phyloP scores from a whole-genome alignment of 208 protist species.

The Phytomonas sp. region DNA sequence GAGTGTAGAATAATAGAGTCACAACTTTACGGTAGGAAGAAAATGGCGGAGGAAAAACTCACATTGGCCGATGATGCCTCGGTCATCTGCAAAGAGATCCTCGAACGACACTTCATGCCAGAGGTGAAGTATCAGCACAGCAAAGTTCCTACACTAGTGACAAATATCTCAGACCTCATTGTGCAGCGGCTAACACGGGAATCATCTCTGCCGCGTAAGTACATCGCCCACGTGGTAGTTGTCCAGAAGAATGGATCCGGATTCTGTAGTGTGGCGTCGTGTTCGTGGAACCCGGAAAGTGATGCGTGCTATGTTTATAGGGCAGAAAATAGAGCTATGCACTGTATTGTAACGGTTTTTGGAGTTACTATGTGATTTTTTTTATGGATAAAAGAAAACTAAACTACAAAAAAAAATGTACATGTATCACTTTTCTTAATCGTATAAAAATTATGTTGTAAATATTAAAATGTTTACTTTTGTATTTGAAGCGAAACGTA shows the following conservation, averaged over 20 bases:
- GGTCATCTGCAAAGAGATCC: constrained; percentile 68
- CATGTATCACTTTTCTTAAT: not conserved
- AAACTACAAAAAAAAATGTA: not conserved
- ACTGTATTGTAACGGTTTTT: constrained; percentile 82
- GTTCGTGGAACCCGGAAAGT: constrained; percentile 83
- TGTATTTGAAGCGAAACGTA: not conserved
- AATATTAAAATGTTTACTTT: constrained; percentile 1
- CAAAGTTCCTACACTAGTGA: constrained; percentile 49
- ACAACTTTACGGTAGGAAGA: not conserved
- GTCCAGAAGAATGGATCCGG: constrained; percentile 88
- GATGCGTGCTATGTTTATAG: constrained; percentile 82
- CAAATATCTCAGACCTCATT: constrained; percentile 59
- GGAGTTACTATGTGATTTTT: constrained; percentile 49
- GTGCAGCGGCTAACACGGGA: constrained; percentile 75
- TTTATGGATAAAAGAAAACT: not conserved
- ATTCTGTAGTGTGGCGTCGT: constrained; percentile 68
- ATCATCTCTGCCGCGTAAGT: constrained; percentile 85
- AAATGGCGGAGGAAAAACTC: constrained; percentile 33
- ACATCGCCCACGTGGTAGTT: constrained; percentile 77
- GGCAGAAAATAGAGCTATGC: constrained; percentile 72
- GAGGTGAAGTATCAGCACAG: constrained; percentile 64
- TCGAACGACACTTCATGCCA: constrained; percentile 46
- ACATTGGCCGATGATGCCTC: constrained; percentile 77
- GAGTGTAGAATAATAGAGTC: not conserved
- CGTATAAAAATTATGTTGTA: constrained; percentile 3